Conservation (phyloP, 2,329 filamentous ascomycete genomes). For the Sordariomycetes sp. region DNA sequence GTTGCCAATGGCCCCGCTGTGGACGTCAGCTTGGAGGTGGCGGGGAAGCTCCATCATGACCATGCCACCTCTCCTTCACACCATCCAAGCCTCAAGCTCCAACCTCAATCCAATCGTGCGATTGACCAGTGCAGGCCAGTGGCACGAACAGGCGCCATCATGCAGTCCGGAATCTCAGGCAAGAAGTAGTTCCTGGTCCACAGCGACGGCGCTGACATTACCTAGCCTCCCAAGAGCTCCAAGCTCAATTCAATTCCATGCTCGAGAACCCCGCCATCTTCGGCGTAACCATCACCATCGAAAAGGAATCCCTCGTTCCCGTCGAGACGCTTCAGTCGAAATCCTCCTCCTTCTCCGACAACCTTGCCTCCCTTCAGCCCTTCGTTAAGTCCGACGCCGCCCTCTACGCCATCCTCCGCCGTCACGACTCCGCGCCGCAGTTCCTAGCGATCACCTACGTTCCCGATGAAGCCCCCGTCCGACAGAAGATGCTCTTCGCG, state of each 20-base stretch:
- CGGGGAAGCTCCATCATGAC: no score
- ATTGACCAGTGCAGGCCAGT: background rate
- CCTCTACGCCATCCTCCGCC: conserved; percentile 67
- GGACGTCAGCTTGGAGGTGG: no score
- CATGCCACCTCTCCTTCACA: no score
- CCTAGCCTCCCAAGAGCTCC: conserved; percentile 68
- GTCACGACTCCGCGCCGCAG: conserved; percentile 45
- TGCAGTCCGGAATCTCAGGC: conserved; percentile 78
- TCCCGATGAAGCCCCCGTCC: conserved; percentile 67
- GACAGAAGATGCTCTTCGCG: conserved; percentile 82
- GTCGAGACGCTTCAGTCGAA: conserved; percentile 42
- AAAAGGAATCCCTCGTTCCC: conserved; percentile 58
- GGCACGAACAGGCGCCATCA: conserved; percentile 19
- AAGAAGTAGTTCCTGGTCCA: conserved; percentile 10
- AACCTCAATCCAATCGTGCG: no score
- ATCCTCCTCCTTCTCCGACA: conserved; percentile 49
- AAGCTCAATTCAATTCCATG: conserved; percentile 62
- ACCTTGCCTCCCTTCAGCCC: conserved; percentile 52
- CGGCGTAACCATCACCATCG: conserved; percentile 63
- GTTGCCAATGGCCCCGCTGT: no score
- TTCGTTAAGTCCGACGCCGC: conserved; percentile 59
- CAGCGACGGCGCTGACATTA: conserved; percentile 5
- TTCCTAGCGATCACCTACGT: conserved; percentile 71
- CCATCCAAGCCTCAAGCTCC: no score
- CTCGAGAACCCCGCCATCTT: conserved; percentile 53